A percentile compares a stretch with the other conserved stretches of the same genome.
Conservation (phyloP, 2,329 filamentous ascomycete species). For the Calonectria leucothoes region DNA sequence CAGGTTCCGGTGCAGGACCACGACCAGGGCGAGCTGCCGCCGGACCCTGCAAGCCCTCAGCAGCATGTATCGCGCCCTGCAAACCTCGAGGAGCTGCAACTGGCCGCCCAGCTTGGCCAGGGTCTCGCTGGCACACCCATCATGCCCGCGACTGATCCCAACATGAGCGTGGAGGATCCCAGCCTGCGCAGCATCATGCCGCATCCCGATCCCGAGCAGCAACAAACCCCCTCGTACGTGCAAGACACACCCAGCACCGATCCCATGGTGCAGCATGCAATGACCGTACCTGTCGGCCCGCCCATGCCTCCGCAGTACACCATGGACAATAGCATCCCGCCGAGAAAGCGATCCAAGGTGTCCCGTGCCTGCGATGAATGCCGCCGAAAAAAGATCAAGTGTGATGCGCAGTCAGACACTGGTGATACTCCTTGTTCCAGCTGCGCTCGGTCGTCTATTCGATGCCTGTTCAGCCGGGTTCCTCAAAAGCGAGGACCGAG, state of each 20-base stretch:
- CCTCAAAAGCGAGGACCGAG: slow-evolving; percentile 90
- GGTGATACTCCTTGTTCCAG: slow-evolving; percentile 83
- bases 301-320: slow-evolving; percentile 52
- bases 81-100: slow-evolving; percentile 67
- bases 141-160: slow-evolving; percentile 60
- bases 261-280: slow-evolving; percentile 49
- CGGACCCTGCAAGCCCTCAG: slow-evolving; percentile 52
- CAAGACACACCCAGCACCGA: slow-evolving; percentile 52
- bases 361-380: slow-evolving; percentile 92
- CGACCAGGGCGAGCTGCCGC: slow-evolving; percentile 43
- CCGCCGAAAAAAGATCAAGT: slow-evolving; percentile 89
- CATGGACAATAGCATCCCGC: slow-evolving; percentile 70
- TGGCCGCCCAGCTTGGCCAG: slow-evolving; percentile 68
- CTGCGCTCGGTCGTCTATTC: slow-evolving; percentile 80
- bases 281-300: slow-evolving; percentile 51
- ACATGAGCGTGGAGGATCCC: slow-evolving; percentile 56
- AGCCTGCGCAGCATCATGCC: slow-evolving; percentile 57
- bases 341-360: slow-evolving; percentile 85
- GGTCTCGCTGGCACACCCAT: slow-evolving; percentile 61
- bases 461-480: slow-evolving; percentile 86
- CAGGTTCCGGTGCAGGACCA: slow-evolving; percentile 46
- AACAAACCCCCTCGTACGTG: slow-evolving; percentile 50
- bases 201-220: slow-evolving; percentile 54
- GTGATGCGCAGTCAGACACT: slow-evolving; percentile 81
- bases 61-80: slow-evolving; percentile 56